Conservation (phyloP, 768 basidiomycete genomes). For the Kwoniella heveanensis region DNA sequence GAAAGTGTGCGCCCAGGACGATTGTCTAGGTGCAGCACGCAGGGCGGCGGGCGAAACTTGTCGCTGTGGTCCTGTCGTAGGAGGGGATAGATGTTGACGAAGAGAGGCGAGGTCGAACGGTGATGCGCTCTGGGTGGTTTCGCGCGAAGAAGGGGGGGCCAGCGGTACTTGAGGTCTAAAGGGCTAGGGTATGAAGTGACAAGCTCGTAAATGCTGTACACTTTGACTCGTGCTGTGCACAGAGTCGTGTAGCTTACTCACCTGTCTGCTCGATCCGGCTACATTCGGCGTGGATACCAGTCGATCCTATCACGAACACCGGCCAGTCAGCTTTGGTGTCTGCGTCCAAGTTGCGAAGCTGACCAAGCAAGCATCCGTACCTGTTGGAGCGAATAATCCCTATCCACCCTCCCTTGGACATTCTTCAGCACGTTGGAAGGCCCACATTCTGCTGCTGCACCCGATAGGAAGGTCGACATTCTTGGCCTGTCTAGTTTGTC, state of each 20-base stretch:
- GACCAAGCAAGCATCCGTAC: constrained; percentile 33
- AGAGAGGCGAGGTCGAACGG: constrained; percentile 45
- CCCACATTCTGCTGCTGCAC: constrained; percentile 43
- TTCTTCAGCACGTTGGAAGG: constrained; percentile 43
- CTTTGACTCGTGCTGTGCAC: no score
- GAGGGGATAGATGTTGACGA: constrained; percentile 32
- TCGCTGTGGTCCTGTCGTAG: constrained; percentile 7
- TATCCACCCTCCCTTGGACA: constrained; percentile 38
- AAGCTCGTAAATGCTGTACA: no score
- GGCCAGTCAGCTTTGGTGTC: constrained; percentile 2
- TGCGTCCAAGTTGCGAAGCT: neutral
- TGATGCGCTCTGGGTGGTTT: constrained; percentile 12
- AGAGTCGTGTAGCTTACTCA: constrained; percentile 7
- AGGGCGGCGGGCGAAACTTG: neutral
- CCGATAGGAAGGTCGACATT: constrained; percentile 43
- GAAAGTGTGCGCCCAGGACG: constrained; percentile 24
- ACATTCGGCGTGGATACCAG: constrained; percentile 34
- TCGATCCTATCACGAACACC: constrained; percentile 27
- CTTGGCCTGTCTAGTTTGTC: neutral
- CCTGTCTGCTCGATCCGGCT: constrained; percentile 40
- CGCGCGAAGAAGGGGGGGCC: neutral
- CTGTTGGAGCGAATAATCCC: constrained; percentile 38
- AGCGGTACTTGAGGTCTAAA: constrained; percentile 8
- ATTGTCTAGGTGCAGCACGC: neutral
- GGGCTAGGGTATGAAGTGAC: no score